Base-by-base conservation (phyloP, 305 asterid species). In the Ajuga reptans region DNA sequence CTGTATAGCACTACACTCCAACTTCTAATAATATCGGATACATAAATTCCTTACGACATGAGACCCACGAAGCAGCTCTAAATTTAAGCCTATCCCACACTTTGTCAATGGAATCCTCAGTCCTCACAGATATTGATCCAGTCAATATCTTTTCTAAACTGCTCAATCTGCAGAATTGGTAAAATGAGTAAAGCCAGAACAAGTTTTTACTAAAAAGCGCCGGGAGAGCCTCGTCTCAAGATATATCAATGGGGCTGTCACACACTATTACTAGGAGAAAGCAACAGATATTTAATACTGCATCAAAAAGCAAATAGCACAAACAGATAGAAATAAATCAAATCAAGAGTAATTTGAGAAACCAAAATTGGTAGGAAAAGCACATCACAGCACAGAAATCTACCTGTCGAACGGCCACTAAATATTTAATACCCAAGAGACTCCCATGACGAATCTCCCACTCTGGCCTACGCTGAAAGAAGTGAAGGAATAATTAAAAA, bases 401-500 rank as follows among this genome's bases (percentile, higher is more conserved):
- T 77, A 92, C 99, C 97, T 87, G 95, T 16, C 99, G 89, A 60
- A 93, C 99, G 27, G 99, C 99, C 75, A 93, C 95, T 72, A 93
- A 78, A 75, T 93, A 93, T 66, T 93, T 93, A 76, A 89, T 89
- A 57, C 99, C 97, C 92, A 91, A 84, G 66, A 93, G 97, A 79
- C 99, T 87, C 71, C 99, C 96, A 75, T 93, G 99, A 37, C 99
- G 97, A 79, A 93, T 91, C 86, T 93, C 99, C 99, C 99, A 93
- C 78, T 93, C 99, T 81, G 97, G 84, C 75, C 96, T 91, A 91
- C 86, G 85, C 99, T 93, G 99, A 85, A 90, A 85, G 74, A 81
- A 78, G 80, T 78, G 78, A 79, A 78, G 69, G 69, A 75, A 78
- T 81, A 81, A 85, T 87, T 78, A 86, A 81, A 87, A 81, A 66